These are phyloP conservation scores for Beauveria asiatica DNA, from an alignment of 2,329 filamentous ascomycete species.

Conservation along the genomic window DNA sequence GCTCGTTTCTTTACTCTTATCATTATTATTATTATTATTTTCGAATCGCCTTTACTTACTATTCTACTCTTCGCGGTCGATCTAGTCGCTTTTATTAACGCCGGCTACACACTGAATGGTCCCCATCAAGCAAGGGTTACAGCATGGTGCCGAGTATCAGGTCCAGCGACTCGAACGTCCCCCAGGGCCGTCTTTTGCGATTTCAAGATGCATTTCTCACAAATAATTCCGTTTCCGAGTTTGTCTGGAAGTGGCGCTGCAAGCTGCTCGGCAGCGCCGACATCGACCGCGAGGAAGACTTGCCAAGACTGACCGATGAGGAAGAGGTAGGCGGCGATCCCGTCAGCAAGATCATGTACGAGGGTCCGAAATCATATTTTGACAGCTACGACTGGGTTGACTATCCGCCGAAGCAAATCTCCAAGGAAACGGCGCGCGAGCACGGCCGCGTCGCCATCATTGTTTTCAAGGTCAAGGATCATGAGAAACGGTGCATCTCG, in stretches of 20 bases:
- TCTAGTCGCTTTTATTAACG: neutral
- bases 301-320: conserved; percentile 8
- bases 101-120: neutral
- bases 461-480: conserved; percentile 38
- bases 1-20: neutral
- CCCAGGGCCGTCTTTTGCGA: neutral
- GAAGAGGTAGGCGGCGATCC: conserved; percentile 20
- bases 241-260: conserved; percentile 24
- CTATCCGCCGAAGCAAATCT: conserved; percentile 33
- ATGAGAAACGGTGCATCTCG: conserved; percentile 28
- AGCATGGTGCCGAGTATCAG: neutral
- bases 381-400: conserved; percentile 29
- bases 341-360: conserved; percentile 32
- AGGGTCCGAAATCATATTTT: conserved; percentile 21
- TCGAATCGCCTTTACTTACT: neutral
- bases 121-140: neutral
- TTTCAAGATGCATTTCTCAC: neutral
- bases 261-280: conserved; percentile 18
- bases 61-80: neutral
- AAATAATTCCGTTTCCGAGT: conserved; percentile 18
- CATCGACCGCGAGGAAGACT: conserved; percentile 13
- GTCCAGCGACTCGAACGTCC: neutral
- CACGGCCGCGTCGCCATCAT: conserved; percentile 35
- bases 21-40: neutral
- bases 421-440: conserved; percentile 26